Evolutionary conservation across 805 yeast species (phyloP), one percentile per base, ranked within the genome.

Genomic region (Candida pseudofarinosa): DNA sequence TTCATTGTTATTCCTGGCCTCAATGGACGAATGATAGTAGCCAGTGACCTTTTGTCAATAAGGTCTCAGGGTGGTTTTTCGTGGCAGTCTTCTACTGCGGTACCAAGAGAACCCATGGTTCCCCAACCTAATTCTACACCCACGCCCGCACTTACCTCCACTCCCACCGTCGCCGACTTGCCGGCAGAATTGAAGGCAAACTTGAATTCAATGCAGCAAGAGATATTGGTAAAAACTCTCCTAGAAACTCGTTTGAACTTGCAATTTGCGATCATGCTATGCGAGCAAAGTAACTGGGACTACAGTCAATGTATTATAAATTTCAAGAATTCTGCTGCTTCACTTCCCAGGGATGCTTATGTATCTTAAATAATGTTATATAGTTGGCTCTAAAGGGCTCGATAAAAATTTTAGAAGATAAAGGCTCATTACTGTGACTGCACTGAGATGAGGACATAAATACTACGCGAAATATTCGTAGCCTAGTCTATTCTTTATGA

Each of bases 231-330:
- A 17, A 83, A 77, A 54, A 65, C 91, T 18, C 78, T 84, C 64
- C 60, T 74, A 19, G 87, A 84, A 48, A 90, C 97, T 0, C 79
- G 81, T 38, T 69, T 90, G 51, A 89, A 77, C 51, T 70, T 85
- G n/a, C 85, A 86, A 53, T 90, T 81, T 60, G 86, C 91, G 0
- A 66, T 81, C 19, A 79, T 90, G 85, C 74, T 93, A 33, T 83
- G 89, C 44, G 89, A 88, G 59, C 96, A 89, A 61, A 88, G 96
- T 55, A 75, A 78, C 42, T 90, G 95, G 90, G 84, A 86, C 60
- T 82, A 79, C 52, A 80, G 78, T 19, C 73, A 69, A 41, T 90
- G 96, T 19, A 67, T 79, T 12, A 73, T 73, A 35, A 82, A 86
- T 43, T 91, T 91, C 64, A 77, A 80, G 51, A 80, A 76, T 51